phyloP scores from a whole-genome alignment of 805 yeast species.

The Wickerhamomyces mucosus region DNA sequence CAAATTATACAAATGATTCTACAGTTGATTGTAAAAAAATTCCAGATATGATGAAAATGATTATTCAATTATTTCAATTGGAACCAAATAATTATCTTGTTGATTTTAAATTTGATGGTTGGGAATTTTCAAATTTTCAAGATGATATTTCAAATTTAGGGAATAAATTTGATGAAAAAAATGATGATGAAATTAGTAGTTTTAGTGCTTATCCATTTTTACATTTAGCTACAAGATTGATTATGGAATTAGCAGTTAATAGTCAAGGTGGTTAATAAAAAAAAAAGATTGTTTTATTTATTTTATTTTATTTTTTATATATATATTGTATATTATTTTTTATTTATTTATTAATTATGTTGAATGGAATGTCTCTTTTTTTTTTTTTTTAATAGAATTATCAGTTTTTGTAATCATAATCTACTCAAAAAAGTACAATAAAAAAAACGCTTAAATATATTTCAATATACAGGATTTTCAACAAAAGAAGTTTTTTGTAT shows the following conservation, averaged over 20 bases:
- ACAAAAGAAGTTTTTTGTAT: too few relatives aligned
- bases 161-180: constrained; percentile 37
- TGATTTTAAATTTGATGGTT: constrained; percentile 96
- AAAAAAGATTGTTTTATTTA: too few relatives aligned
- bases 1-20: constrained; percentile 21
- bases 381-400: constrained; percentile 1
- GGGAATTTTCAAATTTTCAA: constrained; percentile 52
- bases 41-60: constrained; percentile 91
- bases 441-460: too few relatives aligned
- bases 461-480: too few relatives aligned
- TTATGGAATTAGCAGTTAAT: constrained; percentile 95
- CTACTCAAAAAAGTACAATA: too few relatives aligned
- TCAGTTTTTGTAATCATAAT: too few relatives aligned
- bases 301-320: too few relatives aligned
- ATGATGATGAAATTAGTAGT: constrained; percentile 73
- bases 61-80: constrained; percentile 88
- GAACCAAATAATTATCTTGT: constrained; percentile 95
- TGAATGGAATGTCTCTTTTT: neutral
- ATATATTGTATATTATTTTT: neutral
- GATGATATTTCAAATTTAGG: constrained; percentile 21
- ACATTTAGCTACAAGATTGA: constrained; percentile 83
- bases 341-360: too few relatives aligned
- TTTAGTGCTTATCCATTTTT: constrained; percentile 93
- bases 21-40: constrained; percentile 20
- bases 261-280: constrained; percentile 46